Evolutionary conservation across 2,329 filamentous ascomycete genomes (phyloP), one percentile per base, ranked within the genome.

Genomic region (Harringtonia lauricola): DNA sequence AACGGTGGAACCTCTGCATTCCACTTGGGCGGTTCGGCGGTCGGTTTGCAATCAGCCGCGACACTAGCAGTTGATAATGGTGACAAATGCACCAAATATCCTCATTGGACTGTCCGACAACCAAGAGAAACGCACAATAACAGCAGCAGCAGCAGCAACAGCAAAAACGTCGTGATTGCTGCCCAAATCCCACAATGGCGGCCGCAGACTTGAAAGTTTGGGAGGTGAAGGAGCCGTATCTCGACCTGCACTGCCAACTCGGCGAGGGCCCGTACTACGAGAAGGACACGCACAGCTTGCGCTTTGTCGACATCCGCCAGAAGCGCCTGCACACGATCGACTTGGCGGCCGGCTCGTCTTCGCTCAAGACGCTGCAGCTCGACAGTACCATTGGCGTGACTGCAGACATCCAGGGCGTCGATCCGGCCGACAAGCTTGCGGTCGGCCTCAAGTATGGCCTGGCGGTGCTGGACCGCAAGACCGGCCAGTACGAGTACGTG

Each of bases 231-330:
- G 57, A 69, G 60, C 71, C 73, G 8, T 78, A 72, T 63, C 68
- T 89, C 49, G 66, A 79, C 52, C 63, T 76, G 44, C 71, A 76
- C 51, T 86, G 82, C 64, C 67, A 65, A 14, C 71, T 89, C 26
- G 83, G 81, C 50, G 85, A 90, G 62, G 85, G 75, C 0, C 84
- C 84, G 1, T 86, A 79, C 64, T 86, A 79, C 65, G 83, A 88
- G 59, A 66, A 72, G 46, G 65, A 64, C 19, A 77, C 72, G 41
- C 72, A 84, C 59, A 72, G 68, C 38, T 65, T 90, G 46, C 83
- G 85, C 50, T 88, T 87, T 59, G 77, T 89, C 49, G 89, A 95
- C 63, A 89, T 95, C 63, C 83, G 81, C 60, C 78, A 83, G 58
- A 74, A 83, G 58, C 77, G 79, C 48, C 58, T 95, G 37, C 83